phyloP scores from a whole-genome alignment of 2,329 filamentous ascomycete genomes.

The Metarhizium brunneum region DNA sequence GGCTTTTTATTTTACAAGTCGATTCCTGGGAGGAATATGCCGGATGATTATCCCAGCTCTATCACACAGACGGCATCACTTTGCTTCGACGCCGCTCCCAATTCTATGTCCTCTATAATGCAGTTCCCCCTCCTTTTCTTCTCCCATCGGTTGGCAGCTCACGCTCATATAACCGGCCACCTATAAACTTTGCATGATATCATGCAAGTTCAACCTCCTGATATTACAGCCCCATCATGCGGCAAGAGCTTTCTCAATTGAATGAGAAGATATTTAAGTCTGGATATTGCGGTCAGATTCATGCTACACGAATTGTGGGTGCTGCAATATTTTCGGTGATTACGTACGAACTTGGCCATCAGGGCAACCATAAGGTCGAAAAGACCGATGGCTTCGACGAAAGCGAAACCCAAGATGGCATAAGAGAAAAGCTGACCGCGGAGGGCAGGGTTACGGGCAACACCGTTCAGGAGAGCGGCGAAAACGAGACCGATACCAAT shows the following conservation, averaged over 20 bases:
- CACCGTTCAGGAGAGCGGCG: slow-evolving; percentile 78
- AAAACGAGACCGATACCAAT: slow-evolving; percentile 95
- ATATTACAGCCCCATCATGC: slow-evolving; percentile 25
- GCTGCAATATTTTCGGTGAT: neutral
- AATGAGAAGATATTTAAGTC: slow-evolving; percentile 27
- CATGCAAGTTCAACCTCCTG: slow-evolving; percentile 18
- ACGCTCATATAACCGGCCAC: slow-evolving; percentile 17
- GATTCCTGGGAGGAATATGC: slow-evolving; percentile 23
- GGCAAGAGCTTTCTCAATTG: slow-evolving; percentile 26
- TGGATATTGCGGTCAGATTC: slow-evolving; percentile 10
- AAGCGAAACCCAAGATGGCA: slow-evolving; percentile 91
- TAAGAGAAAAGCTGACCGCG: slow-evolving; percentile 94
- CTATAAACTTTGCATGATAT: slow-evolving; percentile 15
- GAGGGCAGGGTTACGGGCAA: slow-evolving; percentile 90
- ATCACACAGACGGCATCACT: slow-evolving; percentile 23
- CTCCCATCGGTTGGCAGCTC: slow-evolving; percentile 19
- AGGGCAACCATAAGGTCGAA: slow-evolving; percentile 89
- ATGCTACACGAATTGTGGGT: neutral
- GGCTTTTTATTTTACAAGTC: slow-evolving; percentile 34
- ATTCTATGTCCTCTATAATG: slow-evolving; percentile 33
- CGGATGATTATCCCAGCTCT: slow-evolving; percentile 24
- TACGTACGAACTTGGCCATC: slow-evolving; percentile 80
- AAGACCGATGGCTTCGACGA: slow-evolving; percentile 86
- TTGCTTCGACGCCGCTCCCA: slow-evolving; percentile 24
- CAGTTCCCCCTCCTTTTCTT: slow-evolving; percentile 21